Evolutionary conservation across 2,329 filamentous ascomycete species (phyloP).

Genomic region (Trichoderma cornu-damae): DNA sequence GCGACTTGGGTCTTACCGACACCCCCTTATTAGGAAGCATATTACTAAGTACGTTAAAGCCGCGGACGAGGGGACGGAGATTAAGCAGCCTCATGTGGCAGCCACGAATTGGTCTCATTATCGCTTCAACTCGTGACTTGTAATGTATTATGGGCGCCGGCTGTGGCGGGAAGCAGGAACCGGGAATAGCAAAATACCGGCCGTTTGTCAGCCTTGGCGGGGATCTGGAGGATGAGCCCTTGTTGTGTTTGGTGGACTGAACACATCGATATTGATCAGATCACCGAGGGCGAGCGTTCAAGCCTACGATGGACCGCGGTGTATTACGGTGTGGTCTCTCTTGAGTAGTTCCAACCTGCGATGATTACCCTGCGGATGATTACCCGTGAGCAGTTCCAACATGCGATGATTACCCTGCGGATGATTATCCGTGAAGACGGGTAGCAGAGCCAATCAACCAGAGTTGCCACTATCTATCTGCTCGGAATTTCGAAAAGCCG

Average conservation of each 20-base stretch:
- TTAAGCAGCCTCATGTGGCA: constrained; percentile 2
- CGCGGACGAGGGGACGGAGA: constrained; percentile 1
- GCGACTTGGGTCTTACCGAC: constrained; percentile 7
- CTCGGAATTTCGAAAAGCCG: neutral
- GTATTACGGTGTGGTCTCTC: neutral
- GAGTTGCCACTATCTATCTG: neutral
- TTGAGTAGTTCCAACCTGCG: neutral
- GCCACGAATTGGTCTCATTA: neutral
- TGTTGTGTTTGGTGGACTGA: neutral
- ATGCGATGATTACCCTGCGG: neutral
- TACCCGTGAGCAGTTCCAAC: neutral
- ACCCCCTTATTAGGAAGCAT: neutral
- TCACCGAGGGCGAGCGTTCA: neutral
- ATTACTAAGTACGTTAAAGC: neutral
- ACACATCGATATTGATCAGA: neutral
- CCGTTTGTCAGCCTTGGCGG: constrained; percentile 1
- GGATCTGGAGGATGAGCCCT: neutral
- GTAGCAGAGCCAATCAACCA: neutral
- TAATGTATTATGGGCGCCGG: constrained; percentile 5
- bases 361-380: neutral
- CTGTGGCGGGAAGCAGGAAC: neutral
- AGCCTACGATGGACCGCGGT: constrained; percentile 1
- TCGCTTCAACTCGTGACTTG: constrained; percentile 3
- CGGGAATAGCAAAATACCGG: constrained; percentile 9
- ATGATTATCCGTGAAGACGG: neutral